Evolutionary conservation across 2,329 filamentous ascomycete species (phyloP).

Genomic region (Diaporthe citri): DNA sequence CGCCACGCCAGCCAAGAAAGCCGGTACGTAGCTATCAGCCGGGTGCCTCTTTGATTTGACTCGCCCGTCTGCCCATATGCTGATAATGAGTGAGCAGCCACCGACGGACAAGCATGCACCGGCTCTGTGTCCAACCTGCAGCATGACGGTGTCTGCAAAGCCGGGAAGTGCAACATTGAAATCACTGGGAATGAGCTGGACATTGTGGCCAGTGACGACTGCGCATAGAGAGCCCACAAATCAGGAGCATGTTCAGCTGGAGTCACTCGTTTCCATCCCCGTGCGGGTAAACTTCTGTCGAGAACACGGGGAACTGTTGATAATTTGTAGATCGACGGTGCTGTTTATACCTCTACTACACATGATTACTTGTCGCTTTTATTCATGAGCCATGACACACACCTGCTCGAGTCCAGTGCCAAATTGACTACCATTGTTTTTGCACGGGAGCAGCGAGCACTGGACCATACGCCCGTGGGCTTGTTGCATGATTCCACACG

Average conservation of each 20-base stretch:
- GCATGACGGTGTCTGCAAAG: slow-evolving; percentile 18
- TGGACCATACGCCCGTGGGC: not conserved
- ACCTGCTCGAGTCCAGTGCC: not conserved
- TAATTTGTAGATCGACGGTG: not conserved
- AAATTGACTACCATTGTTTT: fast-evolving
- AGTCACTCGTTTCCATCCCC: not conserved
- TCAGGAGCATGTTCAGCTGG: not conserved
- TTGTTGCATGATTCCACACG: not conserved
- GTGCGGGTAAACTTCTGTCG: not conserved
- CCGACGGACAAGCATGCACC: slow-evolving; percentile 9
- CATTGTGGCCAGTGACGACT: slow-evolving; percentile 5
- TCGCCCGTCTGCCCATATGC: too few relatives aligned
- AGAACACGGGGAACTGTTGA: not conserved
- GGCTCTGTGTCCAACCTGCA: not conserved
- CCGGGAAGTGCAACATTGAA: slow-evolving; percentile 6
- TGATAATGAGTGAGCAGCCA: not conserved
- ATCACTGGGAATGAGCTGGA: slow-evolving; percentile 10
- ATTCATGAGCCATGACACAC: not conserved
- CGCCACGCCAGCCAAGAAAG: slow-evolving; percentile 13
- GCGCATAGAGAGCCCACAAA: not conserved
- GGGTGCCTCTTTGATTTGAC: too few relatives aligned
- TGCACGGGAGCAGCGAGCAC: not conserved
- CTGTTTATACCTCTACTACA: not conserved
- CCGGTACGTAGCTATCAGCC: too few relatives aligned
- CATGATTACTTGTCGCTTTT: not conserved